phyloP scores from a whole-genome alignment of 2,329 filamentous ascomycete species.

The Verticillium klebahnii region DNA sequence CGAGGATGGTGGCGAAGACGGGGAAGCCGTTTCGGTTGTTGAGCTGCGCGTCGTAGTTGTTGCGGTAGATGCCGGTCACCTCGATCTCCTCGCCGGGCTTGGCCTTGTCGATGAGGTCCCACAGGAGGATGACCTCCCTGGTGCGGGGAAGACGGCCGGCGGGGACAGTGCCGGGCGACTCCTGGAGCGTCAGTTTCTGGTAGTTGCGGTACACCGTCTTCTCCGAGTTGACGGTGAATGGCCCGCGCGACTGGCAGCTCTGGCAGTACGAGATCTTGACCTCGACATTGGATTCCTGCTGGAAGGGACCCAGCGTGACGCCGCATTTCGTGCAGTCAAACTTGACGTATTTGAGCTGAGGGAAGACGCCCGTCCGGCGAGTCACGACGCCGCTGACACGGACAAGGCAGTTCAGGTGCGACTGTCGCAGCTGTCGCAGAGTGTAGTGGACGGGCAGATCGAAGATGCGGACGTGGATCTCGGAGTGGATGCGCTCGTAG shows the following conservation, averaged over 20 bases:
- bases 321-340: constrained; percentile 96
- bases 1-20: constrained; percentile 94
- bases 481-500: constrained; percentile 94
- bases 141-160: constrained; percentile 90
- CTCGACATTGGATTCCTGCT: constrained; percentile 94
- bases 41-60: constrained; percentile 95
- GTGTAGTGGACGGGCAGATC: constrained; percentile 95
- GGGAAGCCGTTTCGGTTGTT: constrained; percentile 99
- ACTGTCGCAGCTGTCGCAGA: constrained; percentile 88
- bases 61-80: constrained; percentile 92
- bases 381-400: constrained; percentile 95
- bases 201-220: constrained; percentile 99
- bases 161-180: constrained; percentile 94
- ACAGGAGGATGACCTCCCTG: constrained; percentile 90
- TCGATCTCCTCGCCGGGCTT: constrained; percentile 98
- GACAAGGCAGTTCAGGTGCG: constrained; percentile 91
- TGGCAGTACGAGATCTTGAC: constrained; percentile 97
- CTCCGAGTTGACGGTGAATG: constrained; percentile 93
- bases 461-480: constrained; percentile 95
- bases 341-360: constrained; percentile 97
- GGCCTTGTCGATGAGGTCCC: constrained; percentile 93
- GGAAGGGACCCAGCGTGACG: constrained; percentile 87
- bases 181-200: constrained; percentile 94
- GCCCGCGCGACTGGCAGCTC: constrained; percentile 90
- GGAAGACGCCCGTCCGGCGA: constrained; percentile 89